phyloP scores from a whole-genome alignment of 2,329 filamentous ascomycete genomes.

The Aspergillus sp. region DNA sequence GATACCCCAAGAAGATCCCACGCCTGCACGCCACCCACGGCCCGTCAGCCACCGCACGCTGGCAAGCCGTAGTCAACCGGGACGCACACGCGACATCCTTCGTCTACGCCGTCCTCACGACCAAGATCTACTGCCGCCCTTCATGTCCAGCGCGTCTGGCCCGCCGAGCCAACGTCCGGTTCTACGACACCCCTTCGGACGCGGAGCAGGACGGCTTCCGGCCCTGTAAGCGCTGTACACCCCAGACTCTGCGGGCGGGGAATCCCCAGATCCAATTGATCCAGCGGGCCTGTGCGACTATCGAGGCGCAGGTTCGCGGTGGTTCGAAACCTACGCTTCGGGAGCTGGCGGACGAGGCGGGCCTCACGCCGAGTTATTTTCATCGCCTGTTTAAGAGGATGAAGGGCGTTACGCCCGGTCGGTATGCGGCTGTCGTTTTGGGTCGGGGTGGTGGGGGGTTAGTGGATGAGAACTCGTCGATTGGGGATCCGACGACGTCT shows the following conservation, averaged over 20 bases:
- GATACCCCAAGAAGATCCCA: constrained; percentile 22
- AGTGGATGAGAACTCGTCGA: not conserved
- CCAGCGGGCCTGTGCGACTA: constrained; percentile 32
- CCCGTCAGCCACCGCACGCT: constrained; percentile 35
- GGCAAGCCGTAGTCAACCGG: constrained; percentile 47
- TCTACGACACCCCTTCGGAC: constrained; percentile 49
- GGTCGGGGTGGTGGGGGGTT: not conserved
- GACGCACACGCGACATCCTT: constrained; percentile 49
- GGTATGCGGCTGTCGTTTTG: constrained; percentile 26
- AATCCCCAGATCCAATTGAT: constrained; percentile 35
- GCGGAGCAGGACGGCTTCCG: constrained; percentile 54
- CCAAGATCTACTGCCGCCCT: constrained; percentile 57
- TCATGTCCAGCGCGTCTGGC: constrained; percentile 59
- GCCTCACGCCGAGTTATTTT: constrained; percentile 53
- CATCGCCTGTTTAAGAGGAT: constrained; percentile 56
- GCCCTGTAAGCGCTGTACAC: constrained; percentile 57
- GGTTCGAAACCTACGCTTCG: constrained; percentile 41
- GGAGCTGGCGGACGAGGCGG: constrained; percentile 48
- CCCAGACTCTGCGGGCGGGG: constrained; percentile 34
- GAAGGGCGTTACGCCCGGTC: constrained; percentile 51
- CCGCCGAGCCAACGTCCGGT: constrained; percentile 56
- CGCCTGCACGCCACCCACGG: constrained; percentile 19
- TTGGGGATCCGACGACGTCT: not conserved
- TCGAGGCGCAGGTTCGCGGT: constrained; percentile 22
- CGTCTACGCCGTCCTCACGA: constrained; percentile 58